Evolutionary conservation across 208 protist species (phyloP).

Genomic region (Borovskyia barvae): DNA sequence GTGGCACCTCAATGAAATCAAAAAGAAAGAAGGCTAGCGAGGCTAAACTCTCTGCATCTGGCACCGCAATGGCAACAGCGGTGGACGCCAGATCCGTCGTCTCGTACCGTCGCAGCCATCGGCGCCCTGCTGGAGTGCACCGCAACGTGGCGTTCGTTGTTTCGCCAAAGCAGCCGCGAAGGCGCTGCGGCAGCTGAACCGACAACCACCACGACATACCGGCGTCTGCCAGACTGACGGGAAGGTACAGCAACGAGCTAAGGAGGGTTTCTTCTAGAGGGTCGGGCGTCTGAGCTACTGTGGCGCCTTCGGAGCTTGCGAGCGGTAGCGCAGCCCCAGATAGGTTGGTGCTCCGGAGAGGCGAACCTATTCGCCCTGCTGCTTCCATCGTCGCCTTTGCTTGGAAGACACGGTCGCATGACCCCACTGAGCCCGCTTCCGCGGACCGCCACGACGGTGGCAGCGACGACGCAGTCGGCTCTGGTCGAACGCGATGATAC

Average conservation of each 20-base stretch:
- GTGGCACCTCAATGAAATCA: slow-evolving; percentile 17
- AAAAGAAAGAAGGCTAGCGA: slow-evolving; percentile 18
- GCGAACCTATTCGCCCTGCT: too few species aligned
- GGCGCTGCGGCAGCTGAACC: slow-evolving; percentile 25
- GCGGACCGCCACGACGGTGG: too few species aligned
- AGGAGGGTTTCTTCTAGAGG: too few species aligned
- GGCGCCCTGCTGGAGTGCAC: slow-evolving; percentile 12
- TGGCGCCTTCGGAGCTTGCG: too few species aligned
- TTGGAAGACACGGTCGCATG: too few species aligned
- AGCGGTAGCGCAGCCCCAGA: too few species aligned
- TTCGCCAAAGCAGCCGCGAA: slow-evolving; percentile 27
- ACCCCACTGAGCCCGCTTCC: too few species aligned
- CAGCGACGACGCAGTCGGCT: too few species aligned
- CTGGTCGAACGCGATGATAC: too few species aligned
- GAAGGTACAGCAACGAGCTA: slow-evolving; percentile 17
- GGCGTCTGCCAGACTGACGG: slow-evolving; percentile 25
- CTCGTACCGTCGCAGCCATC: slow-evolving; percentile 17
- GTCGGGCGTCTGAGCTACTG: too few species aligned
- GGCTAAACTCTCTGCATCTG: background rate
- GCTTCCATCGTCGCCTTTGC: too few species aligned
- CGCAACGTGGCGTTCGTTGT: slow-evolving; percentile 20
- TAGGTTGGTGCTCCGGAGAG: too few species aligned
- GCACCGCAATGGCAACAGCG: background rate
- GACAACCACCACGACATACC: slow-evolving; percentile 40
- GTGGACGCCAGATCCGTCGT: background rate